A percentile compares a stretch with the other conserved stretches of the same genome.
Evolutionary conservation across 257 asterid species (phyloP).

Genomic region (Solanum lycopersicoides): DNA sequence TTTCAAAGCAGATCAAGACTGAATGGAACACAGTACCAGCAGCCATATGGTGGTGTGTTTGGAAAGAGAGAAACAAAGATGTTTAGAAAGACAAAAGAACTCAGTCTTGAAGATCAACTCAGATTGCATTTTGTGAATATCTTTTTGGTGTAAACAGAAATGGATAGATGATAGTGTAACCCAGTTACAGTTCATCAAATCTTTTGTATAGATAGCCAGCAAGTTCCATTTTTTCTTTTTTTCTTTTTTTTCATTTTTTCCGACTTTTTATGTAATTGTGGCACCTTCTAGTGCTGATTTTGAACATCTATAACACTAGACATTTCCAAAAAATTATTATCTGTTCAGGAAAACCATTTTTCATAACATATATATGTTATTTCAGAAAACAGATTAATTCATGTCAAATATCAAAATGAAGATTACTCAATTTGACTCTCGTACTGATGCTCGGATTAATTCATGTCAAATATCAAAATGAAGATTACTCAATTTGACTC

Average conservation of each 20-base stretch:
- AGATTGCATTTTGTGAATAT: background rate
- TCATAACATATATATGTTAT: background rate
- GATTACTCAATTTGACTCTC: background rate
- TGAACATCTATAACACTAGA: background rate
- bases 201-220: background rate
- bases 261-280: background rate
- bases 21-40: background rate
- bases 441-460: background rate
- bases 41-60: background rate
- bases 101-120: background rate
- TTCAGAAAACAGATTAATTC: background rate
- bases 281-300: background rate
- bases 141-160: background rate
- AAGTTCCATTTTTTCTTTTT: background rate
- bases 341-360: background rate
- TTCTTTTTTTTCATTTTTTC: background rate
- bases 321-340: background rate
- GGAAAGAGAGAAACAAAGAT: background rate
- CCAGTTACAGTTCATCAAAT: background rate
- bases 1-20: background rate
- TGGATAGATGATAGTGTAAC: background rate
- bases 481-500: background rate
- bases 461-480: background rate
- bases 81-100: background rate
- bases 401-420: background rate